Base-by-base conservation (phyloP, 352 stramenopile species). In the Phytophthora lateralis region DNA sequence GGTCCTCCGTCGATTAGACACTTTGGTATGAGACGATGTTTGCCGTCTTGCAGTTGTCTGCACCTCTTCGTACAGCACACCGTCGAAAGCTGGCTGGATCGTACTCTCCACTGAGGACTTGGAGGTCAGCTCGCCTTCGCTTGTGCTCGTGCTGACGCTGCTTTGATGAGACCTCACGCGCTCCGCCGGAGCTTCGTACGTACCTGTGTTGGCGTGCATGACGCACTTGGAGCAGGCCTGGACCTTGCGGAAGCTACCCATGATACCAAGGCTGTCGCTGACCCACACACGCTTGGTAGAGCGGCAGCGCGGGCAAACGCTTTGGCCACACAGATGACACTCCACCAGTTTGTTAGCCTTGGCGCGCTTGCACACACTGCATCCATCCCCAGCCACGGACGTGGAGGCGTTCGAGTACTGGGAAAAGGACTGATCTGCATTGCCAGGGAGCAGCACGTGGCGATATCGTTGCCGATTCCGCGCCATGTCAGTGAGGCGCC, bases 171-270 rank as follows among this genome's bases (percentile, higher is more conserved):
- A 72, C 29, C 58, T 45, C 32, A 55, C 52, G 38, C 59, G 64
- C 17, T 69, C 50, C 4, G 30, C 52, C 38, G 59, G 64, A 26
- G 47, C 32, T 5, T 69, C 64, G 35, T 61, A 69, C 21, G 52
- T 38, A 7, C 67, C 59, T 0, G 62, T 68, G 47, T 80, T 78
- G 18, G 74, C 74, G 8, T 52, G 55, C 17, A 71, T 66, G 47
- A 83, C 71, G 57, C 74, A 83, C 11, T 66, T 69, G 10, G 65
- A 78, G 54, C 74, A 83, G 9, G 64, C 55, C 7, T 62, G 56
- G n/a, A 83, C 55, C 53, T 83, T 83, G 26, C 62, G 48, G 49
- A 83, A 83, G 12, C 59, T 56, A 10, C 74, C 74, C 61, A 83
- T 45, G 24, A 83, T 71, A 2, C 68, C 63, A 37, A 57, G 34